phyloP scores from a whole-genome alignment of 495 filamentous ascomycete genomes.

The Choiromyces venosus region DNA sequence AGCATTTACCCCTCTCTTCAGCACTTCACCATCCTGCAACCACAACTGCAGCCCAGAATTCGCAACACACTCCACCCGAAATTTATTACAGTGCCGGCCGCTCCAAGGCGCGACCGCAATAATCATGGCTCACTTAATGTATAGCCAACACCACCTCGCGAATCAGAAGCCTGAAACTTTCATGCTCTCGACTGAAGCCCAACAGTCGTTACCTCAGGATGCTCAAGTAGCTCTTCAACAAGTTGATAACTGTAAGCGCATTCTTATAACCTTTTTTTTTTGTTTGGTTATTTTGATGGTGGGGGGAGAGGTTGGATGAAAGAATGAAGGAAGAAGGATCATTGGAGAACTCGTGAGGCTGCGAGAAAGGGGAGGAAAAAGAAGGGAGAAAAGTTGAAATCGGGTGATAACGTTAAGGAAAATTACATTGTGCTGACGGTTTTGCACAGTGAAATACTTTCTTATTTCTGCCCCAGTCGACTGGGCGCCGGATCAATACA shows the following conservation, averaged over 20 bases:
- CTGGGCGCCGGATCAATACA: constrained; percentile 95
- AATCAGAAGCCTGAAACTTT: constrained; percentile 94
- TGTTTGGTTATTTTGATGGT: constrained; percentile 5
- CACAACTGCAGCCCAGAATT: constrained; percentile 33
- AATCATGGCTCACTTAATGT: constrained; percentile 43
- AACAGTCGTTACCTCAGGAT: constrained; percentile 92
- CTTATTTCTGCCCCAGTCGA: constrained; percentile 97
- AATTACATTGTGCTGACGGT: constrained; percentile 35
- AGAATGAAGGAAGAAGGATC: constrained; percentile 8
- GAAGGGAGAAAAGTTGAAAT: background rate
- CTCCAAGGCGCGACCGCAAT: constrained; percentile 30
- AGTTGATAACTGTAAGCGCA: constrained; percentile 87
- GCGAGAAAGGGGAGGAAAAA: background rate
- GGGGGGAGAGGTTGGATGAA: constrained; percentile 19
- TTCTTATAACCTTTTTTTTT: constrained; percentile 8
- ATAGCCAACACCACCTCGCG: constrained; percentile 41
- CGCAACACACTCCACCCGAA: constrained; percentile 19
- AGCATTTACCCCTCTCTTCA: constrained; percentile 30
- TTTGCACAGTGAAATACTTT: constrained; percentile 87
- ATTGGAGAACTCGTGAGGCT: constrained; percentile 15
- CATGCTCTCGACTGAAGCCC: constrained; percentile 92
- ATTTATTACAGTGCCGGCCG: constrained; percentile 38
- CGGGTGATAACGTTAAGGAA: constrained; percentile 17
- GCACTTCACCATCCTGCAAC: constrained; percentile 30
- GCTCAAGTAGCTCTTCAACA: constrained; percentile 96